Percentiles rank a stretch among this genome's conserved stretches.
Evolutionary conservation across 108 stramenopile species (phyloP).

Genomic region (Nannochloropsis granulata): DNA sequence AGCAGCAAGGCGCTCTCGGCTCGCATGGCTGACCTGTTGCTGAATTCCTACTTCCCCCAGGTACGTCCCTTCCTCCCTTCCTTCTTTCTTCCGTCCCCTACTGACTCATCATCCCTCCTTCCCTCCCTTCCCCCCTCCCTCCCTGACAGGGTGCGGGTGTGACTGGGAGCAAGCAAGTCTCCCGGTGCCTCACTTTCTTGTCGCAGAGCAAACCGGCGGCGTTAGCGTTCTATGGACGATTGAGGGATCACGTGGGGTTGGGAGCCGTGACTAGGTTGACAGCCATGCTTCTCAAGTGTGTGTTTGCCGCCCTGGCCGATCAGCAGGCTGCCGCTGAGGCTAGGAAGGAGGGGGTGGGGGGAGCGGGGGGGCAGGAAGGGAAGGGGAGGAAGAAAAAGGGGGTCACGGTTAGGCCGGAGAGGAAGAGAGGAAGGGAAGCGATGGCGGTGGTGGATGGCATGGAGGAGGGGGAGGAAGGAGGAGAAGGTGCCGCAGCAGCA

Average conservation of each 20-base stretch:
- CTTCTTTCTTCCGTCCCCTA: too few relatives aligned
- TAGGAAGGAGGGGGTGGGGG: neutral
- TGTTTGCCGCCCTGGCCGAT: slow-evolving; percentile 4
- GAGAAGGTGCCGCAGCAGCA: neutral
- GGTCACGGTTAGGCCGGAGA: neutral
- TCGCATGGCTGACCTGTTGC: slow-evolving; percentile 52
- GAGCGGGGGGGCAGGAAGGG: neutral
- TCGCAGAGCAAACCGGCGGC: slow-evolving; percentile 55
- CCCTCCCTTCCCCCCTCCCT: neutral
- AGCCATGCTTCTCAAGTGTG: slow-evolving; percentile 57
- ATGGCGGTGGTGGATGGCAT: neutral
- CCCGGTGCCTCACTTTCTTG: slow-evolving; percentile 57
- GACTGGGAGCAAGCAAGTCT: slow-evolving; percentile 50
- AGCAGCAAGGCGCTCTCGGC: slow-evolving; percentile 37
- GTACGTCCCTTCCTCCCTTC: too few relatives aligned
- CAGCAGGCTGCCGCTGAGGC: neutral
- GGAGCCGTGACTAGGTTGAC: slow-evolving; percentile 60
- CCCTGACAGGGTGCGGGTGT: slow-evolving; percentile 36
- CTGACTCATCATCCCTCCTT: neutral
- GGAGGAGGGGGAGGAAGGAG: neutral
- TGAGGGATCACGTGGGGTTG: slow-evolving; percentile 46
- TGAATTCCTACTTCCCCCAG: slow-evolving; percentile 76
- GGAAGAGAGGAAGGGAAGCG: neutral
- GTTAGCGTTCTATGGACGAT: slow-evolving; percentile 59
- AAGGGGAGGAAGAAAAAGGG: neutral